Evolutionary conservation across 805 yeast species (phyloP).

Genomic region (Sugiyamaella mastotermitis): DNA sequence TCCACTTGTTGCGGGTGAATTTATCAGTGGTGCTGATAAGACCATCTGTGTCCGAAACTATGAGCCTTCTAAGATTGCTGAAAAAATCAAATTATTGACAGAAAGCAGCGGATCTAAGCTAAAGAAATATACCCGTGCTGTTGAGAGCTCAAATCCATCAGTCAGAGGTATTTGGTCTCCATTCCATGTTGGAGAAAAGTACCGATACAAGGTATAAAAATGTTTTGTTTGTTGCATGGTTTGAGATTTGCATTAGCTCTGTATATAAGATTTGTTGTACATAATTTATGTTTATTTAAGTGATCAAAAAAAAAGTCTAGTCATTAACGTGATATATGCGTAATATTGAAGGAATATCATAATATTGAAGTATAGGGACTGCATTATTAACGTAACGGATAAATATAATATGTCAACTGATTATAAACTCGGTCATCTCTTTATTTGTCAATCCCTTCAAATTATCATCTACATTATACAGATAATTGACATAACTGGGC

Average conservation of each 20-base stretch:
- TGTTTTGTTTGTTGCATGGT: conserved; percentile 6
- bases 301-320: neutral
- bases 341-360: neutral
- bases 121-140: conserved; percentile 65
- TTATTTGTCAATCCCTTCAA: too few species aligned
- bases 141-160: conserved; percentile 69
- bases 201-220: conserved; percentile 42
- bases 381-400: too few species aligned
- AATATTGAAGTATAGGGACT: too few species aligned
- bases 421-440: too few species aligned
- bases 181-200: conserved; percentile 59
- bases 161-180: conserved; percentile 99
- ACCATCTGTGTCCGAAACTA: conserved; percentile 74
- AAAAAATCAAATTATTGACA: conserved; percentile 56
- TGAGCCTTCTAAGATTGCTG: conserved; percentile 52
- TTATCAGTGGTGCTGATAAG: conserved; percentile 42
- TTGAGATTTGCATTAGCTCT: too few species aligned
- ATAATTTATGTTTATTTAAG: conserved; percentile 1
- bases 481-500: too few species aligned
- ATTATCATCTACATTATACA: too few species aligned
- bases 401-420: too few species aligned
- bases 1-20: conserved; percentile 64
- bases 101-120: conserved; percentile 64
- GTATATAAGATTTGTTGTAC: neutral
- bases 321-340: neutral